phyloP scores from a whole-genome alignment of 2,329 filamentous ascomycete genomes.

The Macrophomina phaseolina region DNA sequence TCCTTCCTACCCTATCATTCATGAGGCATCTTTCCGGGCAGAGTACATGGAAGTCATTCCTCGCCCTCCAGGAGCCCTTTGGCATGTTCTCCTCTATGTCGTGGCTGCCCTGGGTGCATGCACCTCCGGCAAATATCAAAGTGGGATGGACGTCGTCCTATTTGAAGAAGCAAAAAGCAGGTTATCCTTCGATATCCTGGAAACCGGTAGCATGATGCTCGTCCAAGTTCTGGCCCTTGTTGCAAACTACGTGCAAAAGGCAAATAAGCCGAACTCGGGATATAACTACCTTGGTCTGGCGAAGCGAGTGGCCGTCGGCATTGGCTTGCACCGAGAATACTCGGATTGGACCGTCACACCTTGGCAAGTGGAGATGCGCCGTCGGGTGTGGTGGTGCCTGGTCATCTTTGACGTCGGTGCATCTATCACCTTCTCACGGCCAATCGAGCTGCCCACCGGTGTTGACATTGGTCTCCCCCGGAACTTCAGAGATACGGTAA shows the following conservation, averaged over 20 bases:
- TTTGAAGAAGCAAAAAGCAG: slow-evolving; percentile 55
- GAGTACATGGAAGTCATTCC: slow-evolving; percentile 53
- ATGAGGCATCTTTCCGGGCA: slow-evolving; percentile 56
- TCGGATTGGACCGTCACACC: slow-evolving; percentile 53
- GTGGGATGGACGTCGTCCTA: slow-evolving; percentile 52
- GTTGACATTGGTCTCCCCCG: slow-evolving; percentile 51
- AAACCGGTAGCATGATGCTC: slow-evolving; percentile 56
- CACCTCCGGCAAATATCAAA: slow-evolving; percentile 49
- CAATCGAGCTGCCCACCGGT: slow-evolving; percentile 54
- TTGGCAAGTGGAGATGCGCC: slow-evolving; percentile 42
- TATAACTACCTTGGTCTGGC: slow-evolving; percentile 58
- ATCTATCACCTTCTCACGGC: slow-evolving; percentile 55
- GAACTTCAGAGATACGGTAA: slow-evolving; percentile 52
- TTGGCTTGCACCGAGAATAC: slow-evolving; percentile 58
- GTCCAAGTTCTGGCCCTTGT: slow-evolving; percentile 56
- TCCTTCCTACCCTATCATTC: slow-evolving; percentile 54
- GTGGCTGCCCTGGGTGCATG: slow-evolving; percentile 54
- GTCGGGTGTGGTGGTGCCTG: slow-evolving; percentile 45
- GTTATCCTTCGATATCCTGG: slow-evolving; percentile 53
- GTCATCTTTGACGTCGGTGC: slow-evolving; percentile 58
- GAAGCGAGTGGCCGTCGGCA: slow-evolving; percentile 55
- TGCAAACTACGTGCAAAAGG: slow-evolving; percentile 58
- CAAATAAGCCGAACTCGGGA: slow-evolving; percentile 58
- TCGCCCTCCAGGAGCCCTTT: slow-evolving; percentile 48
- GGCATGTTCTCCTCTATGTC: slow-evolving; percentile 55